Percentiles rank a stretch among this genome's conserved stretches.
Conservation (phyloP, 768 basidiomycete genomes). For the Tylopilus rubrobrunneus region DNA sequence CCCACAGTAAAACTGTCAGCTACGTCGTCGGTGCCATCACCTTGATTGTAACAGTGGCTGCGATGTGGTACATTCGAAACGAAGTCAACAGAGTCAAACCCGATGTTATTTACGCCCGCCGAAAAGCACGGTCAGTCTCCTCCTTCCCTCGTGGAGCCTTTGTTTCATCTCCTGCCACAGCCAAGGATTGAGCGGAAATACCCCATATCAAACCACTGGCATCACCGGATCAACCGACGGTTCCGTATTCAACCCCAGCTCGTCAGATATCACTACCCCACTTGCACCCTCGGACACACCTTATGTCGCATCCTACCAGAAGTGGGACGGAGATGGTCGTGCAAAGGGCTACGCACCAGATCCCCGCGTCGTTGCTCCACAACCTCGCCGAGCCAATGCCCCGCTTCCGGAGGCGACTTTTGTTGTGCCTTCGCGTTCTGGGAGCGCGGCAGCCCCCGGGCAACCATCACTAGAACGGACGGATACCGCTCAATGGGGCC, state of each 20-base stretch:
- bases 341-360: conserved; percentile 47
- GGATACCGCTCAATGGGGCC: conserved; percentile 31
- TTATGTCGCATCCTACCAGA: conserved; percentile 38
- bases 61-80: conserved; percentile 81
- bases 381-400: conserved; percentile 35
- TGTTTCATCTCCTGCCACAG: conserved; percentile 30
- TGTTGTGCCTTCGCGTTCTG: conserved; percentile 6
- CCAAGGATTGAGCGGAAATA: conserved; percentile 47
- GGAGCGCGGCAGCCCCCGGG: conserved; percentile 9
- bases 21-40: conserved; percentile 67
- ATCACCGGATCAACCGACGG: conserved; percentile 28
- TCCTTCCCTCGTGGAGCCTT: not conserved
- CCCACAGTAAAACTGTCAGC: conserved; percentile 60
- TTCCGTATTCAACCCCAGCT: conserved; percentile 34
- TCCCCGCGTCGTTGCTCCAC: conserved; percentile 47
- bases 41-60: conserved; percentile 62
- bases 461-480: conserved; percentile 26
- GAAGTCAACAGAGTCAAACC: conserved; percentile 70
- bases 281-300: conserved; percentile 28
- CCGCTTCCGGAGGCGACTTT: conserved; percentile 17
- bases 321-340: conserved; percentile 48
- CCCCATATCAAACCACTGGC: conserved; percentile 29
- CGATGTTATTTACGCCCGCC: conserved; percentile 60
- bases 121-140: conserved; percentile 59
- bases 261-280: conserved; percentile 34